phyloP scores from a whole-genome alignment of 2,329 filamentous ascomycete genomes.

The Cercospora nicotianae region DNA sequence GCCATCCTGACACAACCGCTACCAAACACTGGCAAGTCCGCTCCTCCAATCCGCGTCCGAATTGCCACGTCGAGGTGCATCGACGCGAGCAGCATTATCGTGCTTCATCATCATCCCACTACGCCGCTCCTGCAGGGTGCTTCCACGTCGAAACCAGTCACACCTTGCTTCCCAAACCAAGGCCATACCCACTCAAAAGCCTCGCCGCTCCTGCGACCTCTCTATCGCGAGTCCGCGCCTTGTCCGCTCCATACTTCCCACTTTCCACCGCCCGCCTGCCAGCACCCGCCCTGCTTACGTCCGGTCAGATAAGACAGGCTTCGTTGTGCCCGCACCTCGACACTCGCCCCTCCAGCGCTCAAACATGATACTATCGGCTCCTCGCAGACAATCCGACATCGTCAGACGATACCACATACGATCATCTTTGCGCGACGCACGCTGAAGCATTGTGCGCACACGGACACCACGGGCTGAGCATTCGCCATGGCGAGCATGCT shows the following conservation, averaged over 20 bases:
- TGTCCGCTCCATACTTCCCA: constrained; percentile 7
- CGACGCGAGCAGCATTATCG: neutral
- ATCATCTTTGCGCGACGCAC: constrained; percentile 27
- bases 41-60: neutral
- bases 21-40: neutral
- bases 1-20: constrained; percentile 5
- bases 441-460: constrained; percentile 20
- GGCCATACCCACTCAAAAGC: neutral
- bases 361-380: constrained; percentile 35
- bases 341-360: constrained; percentile 3
- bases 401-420: constrained; percentile 37
- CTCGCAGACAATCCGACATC: constrained; percentile 32
- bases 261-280: constrained; percentile 10
- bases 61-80: constrained; percentile 6
- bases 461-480: neutral
- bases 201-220: neutral
- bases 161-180: constrained; percentile 11
- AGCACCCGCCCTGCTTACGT: neutral
- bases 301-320: constrained; percentile 21
- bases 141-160: constrained; percentile 7
- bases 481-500: constrained; percentile 21
- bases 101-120: neutral
- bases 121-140: constrained; percentile 9
- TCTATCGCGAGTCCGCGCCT: neutral
- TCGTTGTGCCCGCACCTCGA: neutral